Conservation (phyloP, 306 rosid genomes). For the Cicer pinnatifidum region DNA sequence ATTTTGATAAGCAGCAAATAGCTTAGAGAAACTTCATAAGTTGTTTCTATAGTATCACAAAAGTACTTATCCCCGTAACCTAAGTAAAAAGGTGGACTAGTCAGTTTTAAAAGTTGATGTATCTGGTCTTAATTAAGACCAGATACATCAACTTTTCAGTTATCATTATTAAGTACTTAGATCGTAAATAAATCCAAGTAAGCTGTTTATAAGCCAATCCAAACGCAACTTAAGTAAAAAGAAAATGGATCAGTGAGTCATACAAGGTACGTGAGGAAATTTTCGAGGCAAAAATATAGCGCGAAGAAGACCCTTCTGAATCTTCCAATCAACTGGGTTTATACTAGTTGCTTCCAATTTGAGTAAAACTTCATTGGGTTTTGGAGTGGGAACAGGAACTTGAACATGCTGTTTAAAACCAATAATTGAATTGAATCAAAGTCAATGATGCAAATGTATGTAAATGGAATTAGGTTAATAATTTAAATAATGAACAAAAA, state of each 20-base stretch:
- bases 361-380: slow-evolving; percentile 56
- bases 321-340: slow-evolving; percentile 78
- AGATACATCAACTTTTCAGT: too few species aligned
- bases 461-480: neutral
- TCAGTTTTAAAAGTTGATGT: too few species aligned
- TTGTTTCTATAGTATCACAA: too few species aligned
- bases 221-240: neutral
- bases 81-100: too few species aligned
- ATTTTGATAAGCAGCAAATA: neutral
- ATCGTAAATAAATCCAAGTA: neutral
- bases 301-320: slow-evolving; percentile 61
- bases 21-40: neutral
- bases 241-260: neutral
- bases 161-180: too few species aligned
- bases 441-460: neutral
- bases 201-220: neutral
- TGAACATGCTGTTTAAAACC: slow-evolving; percentile 61
- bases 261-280: slow-evolving; percentile 73
- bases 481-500: neutral
- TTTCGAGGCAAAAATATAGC: slow-evolving; percentile 51
- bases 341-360: slow-evolving; percentile 68
- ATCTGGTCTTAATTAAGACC: too few species aligned
- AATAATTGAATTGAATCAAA: slow-evolving; percentile 6
- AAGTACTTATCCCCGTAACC: too few species aligned
- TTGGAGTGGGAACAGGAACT: slow-evolving; percentile 69